A percentile compares a stretch with the other conserved stretches of the same genome.
phyloP scores from a whole-genome alignment of 176 grass and related monocot genomes.

The Carex pumila region DNA sequence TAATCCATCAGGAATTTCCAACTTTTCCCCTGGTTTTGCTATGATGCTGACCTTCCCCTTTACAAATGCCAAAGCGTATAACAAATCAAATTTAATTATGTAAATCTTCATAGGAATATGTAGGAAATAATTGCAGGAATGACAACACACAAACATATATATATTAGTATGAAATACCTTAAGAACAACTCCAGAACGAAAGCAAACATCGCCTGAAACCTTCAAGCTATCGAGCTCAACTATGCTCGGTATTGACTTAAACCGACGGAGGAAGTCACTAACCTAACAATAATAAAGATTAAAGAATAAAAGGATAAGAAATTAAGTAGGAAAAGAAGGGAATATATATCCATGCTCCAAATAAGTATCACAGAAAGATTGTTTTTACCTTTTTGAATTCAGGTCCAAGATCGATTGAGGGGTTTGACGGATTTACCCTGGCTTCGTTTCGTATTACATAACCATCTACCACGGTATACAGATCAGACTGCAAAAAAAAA shows the following conservation, averaged over 20 bases:
- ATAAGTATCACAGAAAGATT: neutral
- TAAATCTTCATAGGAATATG: no score
- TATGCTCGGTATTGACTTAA: constrained; percentile 95
- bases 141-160: neutral
- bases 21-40: constrained; percentile 58
- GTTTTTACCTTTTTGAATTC: constrained; percentile 82
- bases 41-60: constrained; percentile 62
- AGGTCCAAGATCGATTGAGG: constrained; percentile 74
- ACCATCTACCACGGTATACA: constrained; percentile 85
- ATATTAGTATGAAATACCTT: constrained; percentile 46
- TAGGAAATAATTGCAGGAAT: neutral
- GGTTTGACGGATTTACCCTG: constrained; percentile 70
- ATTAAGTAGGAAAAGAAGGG: neutral
- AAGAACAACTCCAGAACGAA: constrained; percentile 51
- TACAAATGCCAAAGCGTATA: neutral
- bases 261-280: constrained; percentile 57
- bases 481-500: constrained; percentile 60
- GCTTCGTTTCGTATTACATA: constrained; percentile 68
- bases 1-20: constrained; percentile 66
- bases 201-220: constrained; percentile 89
- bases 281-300: constrained; percentile 43
- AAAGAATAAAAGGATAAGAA: constrained; percentile 11
- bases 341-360: neutral
- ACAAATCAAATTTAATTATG: neutral
- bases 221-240: constrained; percentile 85